phyloP scores from a whole-genome alignment of 768 basidiomycete genomes.

The Termitomyces sp. region DNA sequence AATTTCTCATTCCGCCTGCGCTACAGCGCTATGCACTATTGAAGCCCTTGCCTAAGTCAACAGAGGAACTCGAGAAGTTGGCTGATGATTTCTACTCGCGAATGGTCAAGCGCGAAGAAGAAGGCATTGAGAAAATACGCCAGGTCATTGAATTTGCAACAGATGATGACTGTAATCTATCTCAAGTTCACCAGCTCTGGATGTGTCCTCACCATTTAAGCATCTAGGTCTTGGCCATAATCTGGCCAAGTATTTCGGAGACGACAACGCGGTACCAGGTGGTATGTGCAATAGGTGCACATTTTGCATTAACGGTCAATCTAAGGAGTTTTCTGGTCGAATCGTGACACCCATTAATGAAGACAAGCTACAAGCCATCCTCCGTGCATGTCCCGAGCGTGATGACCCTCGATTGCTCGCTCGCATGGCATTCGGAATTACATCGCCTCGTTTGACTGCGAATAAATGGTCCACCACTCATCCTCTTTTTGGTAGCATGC shows the following conservation, averaged over 20 bases:
- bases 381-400: conserved; percentile 36
- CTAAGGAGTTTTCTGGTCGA: conserved; percentile 23
- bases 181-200: background rate
- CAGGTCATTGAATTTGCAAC: conserved; percentile 12
- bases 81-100: conserved; percentile 3
- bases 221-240: conserved; percentile 33
- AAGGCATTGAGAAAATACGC: conserved; percentile 7
- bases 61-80: conserved; percentile 6
- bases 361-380: conserved; percentile 27
- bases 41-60: conserved; percentile 6
- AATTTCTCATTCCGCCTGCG: background rate
- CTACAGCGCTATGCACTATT: conserved; percentile 8
- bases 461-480: conserved; percentile 34
- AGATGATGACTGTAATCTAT: conserved; percentile 9
- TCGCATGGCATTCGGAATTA: conserved; percentile 41
- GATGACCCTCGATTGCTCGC: conserved; percentile 46
- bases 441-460: conserved; percentile 33
- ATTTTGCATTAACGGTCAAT: conserved; percentile 31
- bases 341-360: conserved; percentile 19
- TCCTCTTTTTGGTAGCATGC: conserved; percentile 40
- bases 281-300: conserved; percentile 37
- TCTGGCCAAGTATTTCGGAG: conserved; percentile 40
- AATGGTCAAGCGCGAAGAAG: conserved; percentile 12
- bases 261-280: conserved; percentile 30
- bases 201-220: background rate